Percentiles rank a stretch among this genome's conserved stretches.
phyloP scores from a whole-genome alignment of 2,329 filamentous ascomycete genomes.

The Pseudopithomyces chartarum region DNA sequence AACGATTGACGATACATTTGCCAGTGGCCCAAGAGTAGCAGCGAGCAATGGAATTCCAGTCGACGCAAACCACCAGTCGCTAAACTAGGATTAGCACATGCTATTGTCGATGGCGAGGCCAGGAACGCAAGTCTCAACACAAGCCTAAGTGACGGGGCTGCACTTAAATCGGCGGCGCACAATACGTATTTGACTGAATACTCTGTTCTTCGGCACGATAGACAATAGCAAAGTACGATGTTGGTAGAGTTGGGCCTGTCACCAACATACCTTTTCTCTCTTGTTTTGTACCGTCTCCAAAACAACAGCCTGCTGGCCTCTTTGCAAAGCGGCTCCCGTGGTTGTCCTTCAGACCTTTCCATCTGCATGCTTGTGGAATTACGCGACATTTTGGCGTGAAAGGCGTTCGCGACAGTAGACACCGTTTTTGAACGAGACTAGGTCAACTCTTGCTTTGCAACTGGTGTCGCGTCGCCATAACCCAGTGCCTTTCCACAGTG shows the following conservation, averaged over 20 bases:
- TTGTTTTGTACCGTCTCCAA: too few species aligned
- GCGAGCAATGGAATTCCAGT: constrained; percentile 66
- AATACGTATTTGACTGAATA: too few species aligned
- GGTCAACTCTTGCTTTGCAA: not conserved
- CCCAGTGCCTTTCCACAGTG: not conserved
- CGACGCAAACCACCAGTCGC: constrained; percentile 47
- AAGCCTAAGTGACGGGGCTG: not conserved
- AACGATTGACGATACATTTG: constrained; percentile 85
- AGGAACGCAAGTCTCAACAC: not conserved
- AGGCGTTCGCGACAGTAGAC: constrained; percentile 1
- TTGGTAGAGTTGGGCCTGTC: too few species aligned
- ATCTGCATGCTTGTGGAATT: not conserved
- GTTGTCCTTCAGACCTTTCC: not conserved
- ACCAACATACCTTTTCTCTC: too few species aligned
- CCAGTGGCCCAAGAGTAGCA: constrained; percentile 82
- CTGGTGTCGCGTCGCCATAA: not conserved
- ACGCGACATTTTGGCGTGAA: constrained; percentile 7
- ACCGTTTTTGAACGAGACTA: constrained; percentile 13
- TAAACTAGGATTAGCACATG: constrained; percentile 12
- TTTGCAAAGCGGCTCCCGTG: too few species aligned
- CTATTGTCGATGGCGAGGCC: not conserved
- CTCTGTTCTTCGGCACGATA: too few species aligned
- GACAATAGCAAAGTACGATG: too few species aligned
- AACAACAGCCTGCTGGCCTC: too few species aligned
- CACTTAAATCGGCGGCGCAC: too few species aligned